These are phyloP conservation scores for Stephania yunnanensis DNA, from an alignment of 164 flowering plant species.

Conservation along the genomic window DNA sequence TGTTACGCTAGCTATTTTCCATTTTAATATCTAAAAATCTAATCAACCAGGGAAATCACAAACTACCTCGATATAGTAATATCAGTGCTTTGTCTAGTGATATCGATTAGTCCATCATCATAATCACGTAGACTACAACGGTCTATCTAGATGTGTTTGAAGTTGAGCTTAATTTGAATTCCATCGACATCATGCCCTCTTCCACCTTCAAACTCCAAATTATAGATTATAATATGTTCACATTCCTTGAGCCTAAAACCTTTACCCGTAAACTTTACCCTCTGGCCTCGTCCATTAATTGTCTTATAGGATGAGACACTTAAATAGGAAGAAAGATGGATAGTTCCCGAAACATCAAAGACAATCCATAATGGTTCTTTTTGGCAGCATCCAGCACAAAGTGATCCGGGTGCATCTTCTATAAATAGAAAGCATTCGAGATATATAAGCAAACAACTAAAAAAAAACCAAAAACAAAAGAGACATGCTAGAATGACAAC, in stretches of 20 bases:
- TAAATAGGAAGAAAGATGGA: conserved; percentile 55
- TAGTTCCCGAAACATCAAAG: conserved; percentile 74
- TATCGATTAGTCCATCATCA: conserved; percentile 86
- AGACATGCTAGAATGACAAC: no score
- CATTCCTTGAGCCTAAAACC: conserved; percentile 80
- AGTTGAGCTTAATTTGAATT: conserved; percentile 83
- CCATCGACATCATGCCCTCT: conserved; percentile 82
- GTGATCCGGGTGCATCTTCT: conserved; percentile 94
- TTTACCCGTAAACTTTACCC: conserved; percentile 63
- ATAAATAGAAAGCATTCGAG: not conserved
- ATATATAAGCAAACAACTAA: not conserved
- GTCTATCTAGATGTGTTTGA: conserved; percentile 86
- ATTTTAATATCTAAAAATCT: not conserved
- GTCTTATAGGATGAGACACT: conserved; percentile 77
- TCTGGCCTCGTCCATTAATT: conserved; percentile 83
- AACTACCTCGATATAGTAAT: conserved; percentile 73
- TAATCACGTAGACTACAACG: conserved; percentile 77
- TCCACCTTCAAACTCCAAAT: conserved; percentile 82
- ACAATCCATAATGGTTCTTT: conserved; percentile 85
- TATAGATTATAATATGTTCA: conserved; percentile 78
- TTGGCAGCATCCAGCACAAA: conserved; percentile 62
- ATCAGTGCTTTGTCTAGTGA: conserved; percentile 72
- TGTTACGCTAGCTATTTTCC: no score
- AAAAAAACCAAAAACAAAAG: not conserved
- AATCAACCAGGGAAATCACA: not conserved